Conservation (phyloP, 805 yeast genomes). For the Metschnikowia noctiluminum region DNA sequence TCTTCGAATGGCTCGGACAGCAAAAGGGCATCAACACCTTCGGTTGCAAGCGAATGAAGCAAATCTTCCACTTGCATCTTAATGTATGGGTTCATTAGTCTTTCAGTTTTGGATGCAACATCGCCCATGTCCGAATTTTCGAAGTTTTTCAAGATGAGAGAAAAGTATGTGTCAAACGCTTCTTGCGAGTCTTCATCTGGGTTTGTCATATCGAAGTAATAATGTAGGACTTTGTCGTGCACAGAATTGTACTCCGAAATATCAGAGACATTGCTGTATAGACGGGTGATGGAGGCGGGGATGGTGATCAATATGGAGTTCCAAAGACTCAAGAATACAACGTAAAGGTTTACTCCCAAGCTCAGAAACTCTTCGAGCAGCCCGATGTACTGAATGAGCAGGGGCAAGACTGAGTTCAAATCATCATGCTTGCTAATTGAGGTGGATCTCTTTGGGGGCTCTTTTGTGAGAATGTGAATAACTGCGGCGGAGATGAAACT, state of each 20-base stretch:
- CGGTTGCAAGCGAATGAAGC: constrained; percentile 16
- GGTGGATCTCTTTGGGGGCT: constrained; percentile 17
- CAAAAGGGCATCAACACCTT: constrained; percentile 7
- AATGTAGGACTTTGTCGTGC: constrained; percentile 22
- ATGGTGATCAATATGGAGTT: constrained; percentile 19
- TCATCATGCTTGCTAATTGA: constrained; percentile 15
- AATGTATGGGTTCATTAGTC: constrained; percentile 21
- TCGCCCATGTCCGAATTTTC: constrained; percentile 6
- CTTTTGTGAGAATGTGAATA: constrained; percentile 25
- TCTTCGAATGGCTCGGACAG: constrained; percentile 9
- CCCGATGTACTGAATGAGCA: constrained; percentile 24
- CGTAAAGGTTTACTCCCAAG: constrained; percentile 17
- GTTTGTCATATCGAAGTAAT: constrained; percentile 16
- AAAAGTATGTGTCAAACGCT: constrained; percentile 14
- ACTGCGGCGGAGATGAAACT: constrained; percentile 42
- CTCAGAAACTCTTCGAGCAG: constrained; percentile 23
- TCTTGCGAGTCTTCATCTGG: constrained; percentile 4
- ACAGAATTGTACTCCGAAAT: constrained; percentile 27
- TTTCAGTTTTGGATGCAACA: constrained; percentile 2
- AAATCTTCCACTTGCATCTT: constrained; percentile 24
- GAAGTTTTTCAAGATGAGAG: constrained; percentile 9
- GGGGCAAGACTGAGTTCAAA: constrained; percentile 17
- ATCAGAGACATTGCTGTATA: constrained; percentile 25
- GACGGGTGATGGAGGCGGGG: constrained; percentile 19
- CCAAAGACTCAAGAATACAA: constrained; percentile 27